A percentile compares a stretch with the other conserved stretches of the same genome.
Evolutionary conservation across 2,329 filamentous ascomycete species (phyloP).

Genomic region (Diaporthe sp.): DNA sequence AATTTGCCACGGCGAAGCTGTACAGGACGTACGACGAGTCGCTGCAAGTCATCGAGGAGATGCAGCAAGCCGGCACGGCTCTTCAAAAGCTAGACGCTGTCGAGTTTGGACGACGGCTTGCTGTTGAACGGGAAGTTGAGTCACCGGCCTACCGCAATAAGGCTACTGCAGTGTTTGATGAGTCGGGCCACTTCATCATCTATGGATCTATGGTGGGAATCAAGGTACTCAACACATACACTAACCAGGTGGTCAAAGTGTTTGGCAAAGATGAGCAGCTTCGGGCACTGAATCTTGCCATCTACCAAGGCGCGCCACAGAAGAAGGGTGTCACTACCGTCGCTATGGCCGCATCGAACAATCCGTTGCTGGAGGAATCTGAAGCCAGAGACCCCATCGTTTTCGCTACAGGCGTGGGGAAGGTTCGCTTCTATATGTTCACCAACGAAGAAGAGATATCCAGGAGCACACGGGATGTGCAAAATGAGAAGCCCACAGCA

Average conservation of each 20-base stretch:
- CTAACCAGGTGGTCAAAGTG: slow-evolving; percentile 90
- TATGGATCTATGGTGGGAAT: slow-evolving; percentile 94
- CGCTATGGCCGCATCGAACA: slow-evolving; percentile 95
- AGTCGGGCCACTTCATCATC: slow-evolving; percentile 94
- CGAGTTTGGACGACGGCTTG: slow-evolving; percentile 91
- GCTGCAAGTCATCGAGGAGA: slow-evolving; percentile 87
- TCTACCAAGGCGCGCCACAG: slow-evolving; percentile 96
- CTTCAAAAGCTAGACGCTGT: slow-evolving; percentile 87
- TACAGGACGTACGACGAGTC: slow-evolving; percentile 97
- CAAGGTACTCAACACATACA: slow-evolving; percentile 96
- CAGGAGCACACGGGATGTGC: slow-evolving; percentile 88
- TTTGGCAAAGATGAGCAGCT: slow-evolving; percentile 93
- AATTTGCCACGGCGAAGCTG: slow-evolving; percentile 90
- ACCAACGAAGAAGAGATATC: slow-evolving; percentile 89
- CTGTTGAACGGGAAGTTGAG: slow-evolving; percentile 89
- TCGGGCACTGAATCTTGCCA: slow-evolving; percentile 82
- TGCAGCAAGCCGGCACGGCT: slow-evolving; percentile 94
- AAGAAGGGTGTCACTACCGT: slow-evolving; percentile 95
- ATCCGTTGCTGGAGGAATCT: slow-evolving; percentile 92
- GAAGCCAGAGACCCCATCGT: slow-evolving; percentile 93
- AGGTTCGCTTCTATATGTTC: slow-evolving; percentile 98
- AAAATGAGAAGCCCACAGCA: slow-evolving; percentile 91
- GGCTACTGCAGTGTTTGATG: slow-evolving; percentile 92
- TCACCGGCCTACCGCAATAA: slow-evolving; percentile 76
- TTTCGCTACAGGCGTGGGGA: slow-evolving; percentile 85